Percentiles rank a stretch among this genome's conserved stretches.
phyloP scores from a whole-genome alignment of 2,329 filamentous ascomycete genomes.

The Monilinia fructicola region DNA sequence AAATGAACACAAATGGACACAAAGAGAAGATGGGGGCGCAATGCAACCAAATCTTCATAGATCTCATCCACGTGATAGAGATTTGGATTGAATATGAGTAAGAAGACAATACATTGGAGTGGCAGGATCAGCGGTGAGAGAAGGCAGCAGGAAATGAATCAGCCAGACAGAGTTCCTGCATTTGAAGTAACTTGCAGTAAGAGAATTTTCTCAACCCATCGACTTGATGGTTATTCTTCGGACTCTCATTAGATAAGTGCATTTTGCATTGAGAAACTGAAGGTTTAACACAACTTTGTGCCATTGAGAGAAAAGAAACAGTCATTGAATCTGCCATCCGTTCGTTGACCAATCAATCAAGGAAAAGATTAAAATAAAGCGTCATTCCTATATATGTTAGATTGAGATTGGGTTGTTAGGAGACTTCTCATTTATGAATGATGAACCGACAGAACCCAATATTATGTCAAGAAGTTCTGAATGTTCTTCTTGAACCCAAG shows the following conservation, averaged over 20 bases:
- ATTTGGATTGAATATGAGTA: not conserved
- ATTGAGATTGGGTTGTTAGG: not conserved
- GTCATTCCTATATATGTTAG: no score
- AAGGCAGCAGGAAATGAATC: not conserved
- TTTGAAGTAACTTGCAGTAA: slow-evolving; percentile 17
- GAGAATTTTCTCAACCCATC: not conserved
- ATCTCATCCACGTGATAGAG: slow-evolving; percentile 7
- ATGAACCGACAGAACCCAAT: not conserved
- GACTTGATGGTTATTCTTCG: not conserved
- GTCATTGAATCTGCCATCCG: no score
- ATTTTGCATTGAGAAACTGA: not conserved
- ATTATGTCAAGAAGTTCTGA: not conserved
- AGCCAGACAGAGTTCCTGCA: slow-evolving; percentile 4
- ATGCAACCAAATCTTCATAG: not conserved
- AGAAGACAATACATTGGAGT: not conserved
- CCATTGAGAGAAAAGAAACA: not conserved
- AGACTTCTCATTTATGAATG: not conserved
- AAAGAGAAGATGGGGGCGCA: not conserved
- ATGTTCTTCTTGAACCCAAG: not conserved
- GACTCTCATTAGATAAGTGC: not conserved
- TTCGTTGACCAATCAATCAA: not conserved
- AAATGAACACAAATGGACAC: not conserved
- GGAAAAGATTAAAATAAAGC: not conserved
- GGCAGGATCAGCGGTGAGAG: slow-evolving; percentile 18
- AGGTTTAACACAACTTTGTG: slow-evolving; percentile 11